A percentile compares a stretch with the other conserved stretches of the same genome.
These are phyloP conservation scores for Coemansia sp. DNA, from an alignment of 192 early-diverging fungal genomes.

Conservation along the genomic window DNA sequence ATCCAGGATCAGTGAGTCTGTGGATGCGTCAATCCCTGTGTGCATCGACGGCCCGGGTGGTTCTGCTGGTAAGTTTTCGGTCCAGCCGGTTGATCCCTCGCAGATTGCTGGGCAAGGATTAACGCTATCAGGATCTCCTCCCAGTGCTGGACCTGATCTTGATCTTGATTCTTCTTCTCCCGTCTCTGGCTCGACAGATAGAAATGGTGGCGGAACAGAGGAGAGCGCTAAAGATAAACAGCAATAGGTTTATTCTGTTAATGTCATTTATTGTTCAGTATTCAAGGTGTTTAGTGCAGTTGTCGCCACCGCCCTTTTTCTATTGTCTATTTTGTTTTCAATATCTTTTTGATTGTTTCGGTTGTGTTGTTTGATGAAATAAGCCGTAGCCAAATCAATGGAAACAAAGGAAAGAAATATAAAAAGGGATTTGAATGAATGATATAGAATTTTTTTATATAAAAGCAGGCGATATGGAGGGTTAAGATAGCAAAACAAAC, in stretches of 20 bases:
- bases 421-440: background rate
- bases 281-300: background rate
- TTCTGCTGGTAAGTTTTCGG: constrained; percentile 17
- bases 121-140: background rate
- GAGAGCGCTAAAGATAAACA: background rate
- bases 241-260: background rate
- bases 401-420: background rate
- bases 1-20: constrained; percentile 22
- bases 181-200: background rate
- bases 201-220: background rate
- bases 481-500: background rate
- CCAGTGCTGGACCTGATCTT: no score
- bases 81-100: constrained; percentile 21
- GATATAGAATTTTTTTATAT: no score
- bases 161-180: no score
- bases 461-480: no score
- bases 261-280: background rate
- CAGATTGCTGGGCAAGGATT: background rate
- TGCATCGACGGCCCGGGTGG: constrained; percentile 37
- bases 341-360: background rate
- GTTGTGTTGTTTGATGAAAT: background rate
- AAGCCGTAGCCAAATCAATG: background rate
- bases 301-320: background rate
- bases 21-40: constrained; percentile 34
- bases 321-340: background rate